Conservation (phyloP, 768 basidiomycete species). For the Wakefieldia striispora region DNA sequence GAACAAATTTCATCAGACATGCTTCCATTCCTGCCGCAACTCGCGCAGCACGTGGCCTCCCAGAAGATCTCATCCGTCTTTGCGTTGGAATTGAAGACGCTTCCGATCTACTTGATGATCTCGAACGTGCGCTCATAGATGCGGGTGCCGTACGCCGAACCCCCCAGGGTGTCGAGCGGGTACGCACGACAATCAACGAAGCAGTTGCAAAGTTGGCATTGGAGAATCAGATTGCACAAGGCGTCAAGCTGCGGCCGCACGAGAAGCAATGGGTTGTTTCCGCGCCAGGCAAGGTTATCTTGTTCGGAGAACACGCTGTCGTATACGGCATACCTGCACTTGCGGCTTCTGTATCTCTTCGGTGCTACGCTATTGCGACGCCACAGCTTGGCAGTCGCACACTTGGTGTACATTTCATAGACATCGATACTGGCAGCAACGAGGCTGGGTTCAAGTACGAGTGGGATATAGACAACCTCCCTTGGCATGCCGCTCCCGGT, state of each 20-base stretch:
- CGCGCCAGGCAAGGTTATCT: conserved; percentile 95
- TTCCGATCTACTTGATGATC: conserved; percentile 89
- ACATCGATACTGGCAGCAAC: conserved; percentile 48
- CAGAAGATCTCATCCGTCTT: conserved; percentile 97
- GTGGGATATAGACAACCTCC: conserved; percentile 76
- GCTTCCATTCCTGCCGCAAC: conserved; percentile 95
- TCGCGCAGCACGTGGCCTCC: conserved; percentile 94
- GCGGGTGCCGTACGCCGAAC: conserved; percentile 80
- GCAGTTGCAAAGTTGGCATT: conserved; percentile 69
- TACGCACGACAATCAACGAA: conserved; percentile 47
- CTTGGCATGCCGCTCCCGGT: conserved; percentile 71
- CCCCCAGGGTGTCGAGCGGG: conserved; percentile 40
- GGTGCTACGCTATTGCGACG: conserved; percentile 85
- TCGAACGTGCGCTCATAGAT: conserved; percentile 88
- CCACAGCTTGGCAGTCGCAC: conserved; percentile 70
- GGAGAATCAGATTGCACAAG: conserved; percentile 24
- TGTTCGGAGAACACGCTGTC: conserved; percentile 98
- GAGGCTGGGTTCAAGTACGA: conserved; percentile 60
- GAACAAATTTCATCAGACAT: conserved; percentile 48
- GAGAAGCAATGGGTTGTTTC: conserved; percentile 81
- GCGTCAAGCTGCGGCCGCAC: conserved; percentile 11
- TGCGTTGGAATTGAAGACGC: conserved; percentile 99
- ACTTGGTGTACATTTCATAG: conserved; percentile 60
- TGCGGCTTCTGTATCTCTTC: conserved; percentile 91
- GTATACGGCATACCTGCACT: conserved; percentile 98